Conservation (phyloP, 129 eudicot species). For the Smallanthus sonchifolius region DNA sequence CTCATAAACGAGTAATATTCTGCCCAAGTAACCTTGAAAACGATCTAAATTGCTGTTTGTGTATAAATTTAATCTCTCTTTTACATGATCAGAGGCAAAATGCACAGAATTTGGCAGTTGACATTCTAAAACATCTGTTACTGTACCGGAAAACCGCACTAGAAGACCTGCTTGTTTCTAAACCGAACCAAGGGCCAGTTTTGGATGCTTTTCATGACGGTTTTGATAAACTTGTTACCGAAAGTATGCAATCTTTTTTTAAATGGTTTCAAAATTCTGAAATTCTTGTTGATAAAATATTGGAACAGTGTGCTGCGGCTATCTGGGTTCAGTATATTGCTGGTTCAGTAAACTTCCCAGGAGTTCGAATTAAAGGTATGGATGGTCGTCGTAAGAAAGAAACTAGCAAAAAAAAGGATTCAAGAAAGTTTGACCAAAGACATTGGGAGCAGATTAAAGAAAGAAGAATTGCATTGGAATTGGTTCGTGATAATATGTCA, state of each 20-base stretch:
- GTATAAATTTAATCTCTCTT: slow-evolving; percentile 70
- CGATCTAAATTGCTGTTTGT: slow-evolving; percentile 82
- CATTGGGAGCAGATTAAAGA: slow-evolving; percentile 96
- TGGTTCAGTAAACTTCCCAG: slow-evolving; percentile 82
- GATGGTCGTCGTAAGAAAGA: slow-evolving; percentile 88
- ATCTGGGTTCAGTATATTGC: slow-evolving; percentile 88
- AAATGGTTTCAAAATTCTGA: slow-evolving; percentile 78
- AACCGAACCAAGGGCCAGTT: slow-evolving; percentile 61
- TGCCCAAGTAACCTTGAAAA: slow-evolving; percentile 88
- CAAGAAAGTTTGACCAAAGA: slow-evolving; percentile 53
- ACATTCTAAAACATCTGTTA: slow-evolving; percentile 77
- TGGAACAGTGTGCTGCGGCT: slow-evolving; percentile 74
- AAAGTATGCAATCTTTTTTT: slow-evolving; percentile 52
- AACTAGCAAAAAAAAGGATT: slow-evolving; percentile 58
- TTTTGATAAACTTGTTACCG: slow-evolving; percentile 82
- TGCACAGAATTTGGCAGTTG: slow-evolving; percentile 66
- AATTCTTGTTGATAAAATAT: slow-evolving; percentile 52
- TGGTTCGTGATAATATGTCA: slow-evolving; percentile 80
- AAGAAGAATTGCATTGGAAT: slow-evolving; percentile 72
- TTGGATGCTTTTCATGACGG: slow-evolving; percentile 93
- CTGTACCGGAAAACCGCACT: slow-evolving; percentile 80
- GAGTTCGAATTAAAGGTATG: slow-evolving; percentile 73
- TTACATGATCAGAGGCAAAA: slow-evolving; percentile 61
- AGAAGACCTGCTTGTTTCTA: slow-evolving; percentile 78
- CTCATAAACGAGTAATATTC: slow-evolving; percentile 76